Evolutionary conservation across 768 basidiomycete species (phyloP), one percentile per base, ranked within the genome.

Genomic region (Suillus hirtellus): DNA sequence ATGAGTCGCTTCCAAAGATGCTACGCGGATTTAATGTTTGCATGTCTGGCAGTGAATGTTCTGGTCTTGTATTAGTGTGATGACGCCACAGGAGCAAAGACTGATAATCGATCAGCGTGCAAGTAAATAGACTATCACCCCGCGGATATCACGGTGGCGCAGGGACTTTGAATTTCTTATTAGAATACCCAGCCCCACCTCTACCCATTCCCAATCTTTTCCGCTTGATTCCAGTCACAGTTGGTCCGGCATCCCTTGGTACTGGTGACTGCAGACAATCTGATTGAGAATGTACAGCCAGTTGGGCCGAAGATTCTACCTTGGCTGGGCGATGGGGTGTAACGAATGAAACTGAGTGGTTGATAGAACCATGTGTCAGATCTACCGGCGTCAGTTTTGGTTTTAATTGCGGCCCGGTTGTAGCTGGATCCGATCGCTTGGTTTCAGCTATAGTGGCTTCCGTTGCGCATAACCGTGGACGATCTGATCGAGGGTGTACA

Each of bases 121-220:
- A 34, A 27, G 59, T 60, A 37, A 46, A 50, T 35, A 55, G 31
- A 34, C 31, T 55, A 58, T n/a, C 27, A 59, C 55, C 24, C 43
- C 60, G 59, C 31, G 50, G 44, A 60, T 34, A 50, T 58, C 21
- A 58, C 17, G 24, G 15, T 7, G n/a, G 27, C 1, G 38, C 43
- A 49, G 83, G 86, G n/a, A 77, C 71, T 73, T 88, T 89, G 80
- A 89, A 89, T 74, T 86, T 89, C 74, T 89, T 90, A 72, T 89
- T 90, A 27, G 83, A 68, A 69, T 89, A 89, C 4, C 84, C 83
- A 52, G 34, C 69, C 74, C 10, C 69, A 31, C 65, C 72, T 67
- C 84, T 77, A 19, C 86, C 86, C 86, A 89, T 88, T 0, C 89
- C 89, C 60, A 89, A 75, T 50, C 86, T 79, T 63, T 86, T 79